Evolutionary conservation across 768 basidiomycete genomes (phyloP), one percentile per base, ranked within the genome.

Genomic region (Amanita rimosa): DNA sequence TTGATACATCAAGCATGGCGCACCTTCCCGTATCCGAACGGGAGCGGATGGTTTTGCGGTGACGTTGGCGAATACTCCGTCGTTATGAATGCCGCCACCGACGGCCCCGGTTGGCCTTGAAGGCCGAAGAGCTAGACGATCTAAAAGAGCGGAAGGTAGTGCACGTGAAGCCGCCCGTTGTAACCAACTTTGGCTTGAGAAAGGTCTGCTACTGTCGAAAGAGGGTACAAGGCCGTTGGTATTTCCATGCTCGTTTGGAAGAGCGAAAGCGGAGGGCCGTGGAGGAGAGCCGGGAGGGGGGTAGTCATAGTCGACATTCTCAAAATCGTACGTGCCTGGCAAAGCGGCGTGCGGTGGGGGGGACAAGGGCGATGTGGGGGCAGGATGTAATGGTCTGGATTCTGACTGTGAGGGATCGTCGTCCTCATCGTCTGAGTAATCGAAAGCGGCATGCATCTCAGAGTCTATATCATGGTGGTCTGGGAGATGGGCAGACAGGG

Each of bases 61-160:
- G n/a, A 98, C 79, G 62, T 97, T 98, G 27, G 82, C 85, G 64
- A 97, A 98, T 17, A 98, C 94, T 14, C 94, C 95, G 52, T 94
- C 92, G 55, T 93, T 92, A 43, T 73, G 66, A 9, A 71, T 70
- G 6, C 85, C 87, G 31, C 80, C 78, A 24, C 86, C 86, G 4
- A 85, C 61, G 17, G 64, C 64, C 13, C 74, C 73, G 19, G 65
- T 60, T 31, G 69, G 66, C 34, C 60, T 58, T 54, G 62, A 53
- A 48, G 69, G 54, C 27, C 57, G 62, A 22, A 79, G 53, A n/a
- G 76, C 73, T 3, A 78, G 55, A 46, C 67, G 74, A 13, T 69
- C 64, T 17, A 69, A 59, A 37, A 76, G 68, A 43, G 70, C 66
- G n/a, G 62, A 60, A 9, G 87, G 83, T 17, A 86, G 64, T n/a